Percentiles rank a stretch among this genome's conserved stretches.
phyloP scores from a whole-genome alignment of 2,329 filamentous ascomycete species.

The Diaporthe sp. region DNA sequence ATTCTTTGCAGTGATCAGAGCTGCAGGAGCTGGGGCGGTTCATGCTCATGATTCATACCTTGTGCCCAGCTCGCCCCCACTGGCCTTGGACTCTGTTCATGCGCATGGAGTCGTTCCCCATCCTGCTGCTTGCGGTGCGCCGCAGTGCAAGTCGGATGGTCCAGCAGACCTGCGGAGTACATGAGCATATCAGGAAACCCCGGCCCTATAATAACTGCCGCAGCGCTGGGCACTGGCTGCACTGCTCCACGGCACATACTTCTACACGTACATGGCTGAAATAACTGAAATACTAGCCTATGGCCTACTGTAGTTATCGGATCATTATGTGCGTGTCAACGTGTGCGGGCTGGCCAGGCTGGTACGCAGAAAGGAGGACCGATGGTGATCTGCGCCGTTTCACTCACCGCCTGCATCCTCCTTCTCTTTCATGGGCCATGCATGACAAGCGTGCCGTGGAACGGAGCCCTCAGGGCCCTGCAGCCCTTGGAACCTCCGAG shows the following conservation, averaged over 20 bases:
- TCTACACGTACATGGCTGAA: not conserved
- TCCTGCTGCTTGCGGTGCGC: constrained; percentile 12
- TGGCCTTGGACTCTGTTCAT: constrained; percentile 31
- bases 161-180: not conserved
- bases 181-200: not conserved
- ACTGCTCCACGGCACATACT: not conserved
- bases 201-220: constrained; percentile 15
- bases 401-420: constrained; percentile 25
- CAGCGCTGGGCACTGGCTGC: not conserved
- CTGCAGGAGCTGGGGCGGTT: constrained; percentile 26
- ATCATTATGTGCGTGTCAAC: not conserved
- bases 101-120: constrained; percentile 27
- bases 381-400: constrained; percentile 10
- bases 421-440: constrained; percentile 19
- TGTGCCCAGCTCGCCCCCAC: constrained; percentile 16
- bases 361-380: constrained; percentile 21
- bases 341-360: not conserved
- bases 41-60: constrained; percentile 30
- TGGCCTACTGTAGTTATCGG: not conserved
- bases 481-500: constrained; percentile 10
- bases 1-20: constrained; percentile 6
- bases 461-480: constrained; percentile 16
- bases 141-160: constrained; percentile 23
- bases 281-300: not conserved
- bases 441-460: constrained; percentile 28